Evolutionary conservation across 179 eudicot species (phyloP), one percentile per base, ranked within the genome.

Genomic region (Gypsophila paniculata): DNA sequence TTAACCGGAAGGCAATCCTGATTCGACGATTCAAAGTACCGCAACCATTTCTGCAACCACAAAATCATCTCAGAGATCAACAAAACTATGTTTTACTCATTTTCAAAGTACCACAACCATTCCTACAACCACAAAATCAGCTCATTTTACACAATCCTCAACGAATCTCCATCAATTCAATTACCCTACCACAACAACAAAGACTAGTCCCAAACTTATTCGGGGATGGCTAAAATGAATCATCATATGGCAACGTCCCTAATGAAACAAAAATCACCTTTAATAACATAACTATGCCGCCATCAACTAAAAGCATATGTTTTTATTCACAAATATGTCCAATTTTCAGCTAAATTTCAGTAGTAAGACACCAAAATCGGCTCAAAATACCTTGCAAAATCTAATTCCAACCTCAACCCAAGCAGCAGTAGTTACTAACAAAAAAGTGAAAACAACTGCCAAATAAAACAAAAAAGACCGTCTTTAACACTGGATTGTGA

Each of bases 1-100:
- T 91, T 94, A 70, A 94, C 85, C 1, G 94, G 57, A 59, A 94
- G 80, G 73, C 96, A 88, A 68, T 94, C 96, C 69, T 86, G 86
- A 69, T 89, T 84, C 69, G 76, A 54, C 0, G 91, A 84, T 65
- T 88, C 91, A 71, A 94, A 94, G 82, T 83, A 83, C 19, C 58
- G 75, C 69, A 74, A 70, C 99, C 99, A 91, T 82, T 83, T 87
- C 99, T 94, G 88, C 74, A 29, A 72, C 55, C 34, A 79, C 46
- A 65, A 72, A 25, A 17, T 48, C 70, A 67, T 36, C 55, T 8
- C 18, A 67, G 39, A 48, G 36, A 65, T 44, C 2, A 48, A 25
- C 36, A 29, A 29, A 29, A 25, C 39, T 25, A 49, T 48, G 39
- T 48, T 32, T 25, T 36, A 70, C 12, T 34, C 19, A 38, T 70